Base-by-base conservation (phyloP, 2,329 filamentous ascomycete species). In the Paramyrothecium roridum region DNA sequence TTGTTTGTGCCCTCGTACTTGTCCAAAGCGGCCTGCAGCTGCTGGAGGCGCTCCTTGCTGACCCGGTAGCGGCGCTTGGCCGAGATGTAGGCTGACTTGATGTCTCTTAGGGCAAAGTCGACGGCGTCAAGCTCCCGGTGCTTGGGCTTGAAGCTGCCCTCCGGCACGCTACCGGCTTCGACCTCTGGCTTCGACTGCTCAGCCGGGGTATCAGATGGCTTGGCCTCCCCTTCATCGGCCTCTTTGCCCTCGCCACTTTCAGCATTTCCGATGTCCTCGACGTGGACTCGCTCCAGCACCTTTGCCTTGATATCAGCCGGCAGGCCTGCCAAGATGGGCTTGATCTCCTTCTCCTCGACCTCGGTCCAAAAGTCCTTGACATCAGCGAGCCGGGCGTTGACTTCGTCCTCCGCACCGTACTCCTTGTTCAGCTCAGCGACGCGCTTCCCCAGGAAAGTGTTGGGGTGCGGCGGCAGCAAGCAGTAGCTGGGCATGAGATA, bases 401-500 rank as follows among this genome's bases (percentile, higher is more conserved):
- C 88, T 11, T 82, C 84, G 34, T 92, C 88, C 46, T 89, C 75
- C 49, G 90, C 85, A 1, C 85, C 86, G 52, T 88, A 83, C 69
- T 91, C 85, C 68, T 89, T 86, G 1, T 91, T 90, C 53, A 86
- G 77, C 64, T 93, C 85, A n/a, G 85, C 81, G n/a, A 96, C 77
- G 68, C 91, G 90, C 73, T 88, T 90, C 10, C 90, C 93, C 37
- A 99, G 73, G 69, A 84, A 96, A 58, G 90, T 96, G 59, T 88
- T 87, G 0, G 93, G 93, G 69, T 98, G 93, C 0, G 95, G 95
- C 20, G 95, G 95, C 33, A 99, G 76, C 63, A 99, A 90, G 55
- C 90, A 91, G 73, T 98, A 92, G 46, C 90, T 95, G 2, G 95
- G 95, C 71, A 99, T 90, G 52, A 99, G 79, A 69, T 99, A 99